Evolutionary conservation across 257 asterid genomes (phyloP).

Genomic region (Coffea eugenioides): DNA sequence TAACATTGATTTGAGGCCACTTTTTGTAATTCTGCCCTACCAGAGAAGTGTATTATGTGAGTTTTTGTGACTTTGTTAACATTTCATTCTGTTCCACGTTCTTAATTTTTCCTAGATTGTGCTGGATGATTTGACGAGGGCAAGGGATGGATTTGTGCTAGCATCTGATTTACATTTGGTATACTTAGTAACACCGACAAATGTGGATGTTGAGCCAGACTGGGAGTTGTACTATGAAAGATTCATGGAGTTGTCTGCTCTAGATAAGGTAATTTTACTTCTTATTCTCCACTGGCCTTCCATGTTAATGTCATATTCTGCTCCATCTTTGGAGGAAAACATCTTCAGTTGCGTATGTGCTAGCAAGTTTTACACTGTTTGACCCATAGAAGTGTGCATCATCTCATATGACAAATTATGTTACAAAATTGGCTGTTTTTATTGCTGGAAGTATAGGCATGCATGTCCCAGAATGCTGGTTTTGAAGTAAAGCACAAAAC

Average conservation of each 20-base stretch:
- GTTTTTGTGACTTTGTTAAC: neutral
- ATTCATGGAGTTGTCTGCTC: slow-evolving; percentile 78
- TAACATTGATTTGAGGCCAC: slow-evolving; percentile 1
- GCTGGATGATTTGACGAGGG: slow-evolving; percentile 91
- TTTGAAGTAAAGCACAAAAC: neutral
- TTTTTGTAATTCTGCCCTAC: neutral
- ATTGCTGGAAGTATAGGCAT: neutral
- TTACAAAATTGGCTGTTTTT: neutral
- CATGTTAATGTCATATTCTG: neutral
- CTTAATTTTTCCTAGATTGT: slow-evolving; percentile 56
- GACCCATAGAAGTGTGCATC: neutral
- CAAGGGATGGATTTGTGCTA: slow-evolving; percentile 97
- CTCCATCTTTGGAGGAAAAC: neutral
- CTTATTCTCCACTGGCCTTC: slow-evolving; percentile 14
- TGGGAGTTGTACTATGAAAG: slow-evolving; percentile 95
- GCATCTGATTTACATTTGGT: slow-evolving; percentile 98
- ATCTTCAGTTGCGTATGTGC: slow-evolving; percentile 1
- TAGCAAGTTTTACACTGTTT: neutral
- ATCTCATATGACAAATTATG: neutral
- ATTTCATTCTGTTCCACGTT: slow-evolving; percentile 7
- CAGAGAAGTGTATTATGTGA: slow-evolving; percentile 1
- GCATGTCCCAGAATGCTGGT: neutral
- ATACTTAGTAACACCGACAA: slow-evolving; percentile 92
- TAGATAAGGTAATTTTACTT: slow-evolving; percentile 71
- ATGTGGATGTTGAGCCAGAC: slow-evolving; percentile 94